phyloP scores from a whole-genome alignment of 2,329 filamentous ascomycete species.

The Cordyceps militaris region DNA sequence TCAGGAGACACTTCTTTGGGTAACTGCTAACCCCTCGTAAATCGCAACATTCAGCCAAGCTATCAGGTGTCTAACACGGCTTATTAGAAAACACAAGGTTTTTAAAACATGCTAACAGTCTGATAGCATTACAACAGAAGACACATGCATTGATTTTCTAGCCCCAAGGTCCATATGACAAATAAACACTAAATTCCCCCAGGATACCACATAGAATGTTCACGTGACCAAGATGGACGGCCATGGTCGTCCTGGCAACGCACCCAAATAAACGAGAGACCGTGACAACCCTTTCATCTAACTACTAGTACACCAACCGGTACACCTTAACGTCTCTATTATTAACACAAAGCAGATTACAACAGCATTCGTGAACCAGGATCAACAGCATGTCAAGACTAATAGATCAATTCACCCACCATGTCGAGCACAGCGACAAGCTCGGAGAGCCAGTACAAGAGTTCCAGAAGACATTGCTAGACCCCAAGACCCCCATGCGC shows the following conservation, averaged over 20 bases:
- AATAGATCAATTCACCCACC: neutral
- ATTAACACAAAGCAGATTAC: neutral
- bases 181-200: too few species aligned
- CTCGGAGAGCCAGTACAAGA: neutral
- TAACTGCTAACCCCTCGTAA: too few species aligned
- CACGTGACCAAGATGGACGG: neutral
- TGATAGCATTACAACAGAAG: too few species aligned
- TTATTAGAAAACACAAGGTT: too few species aligned
- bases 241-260: slow-evolving; percentile 3
- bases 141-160: too few species aligned
- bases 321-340: neutral
- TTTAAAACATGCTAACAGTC: too few species aligned
- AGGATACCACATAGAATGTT: too few species aligned
- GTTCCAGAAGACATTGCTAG: neutral
- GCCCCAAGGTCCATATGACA: too few species aligned
- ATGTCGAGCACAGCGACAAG: neutral
- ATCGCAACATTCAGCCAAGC: too few species aligned
- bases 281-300: neutral
- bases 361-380: neutral
- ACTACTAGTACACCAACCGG: neutral
- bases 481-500: slow-evolving; percentile 6
- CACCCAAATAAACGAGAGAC: neutral
- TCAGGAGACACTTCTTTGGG: too few species aligned
- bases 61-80: too few species aligned
- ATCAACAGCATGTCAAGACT: slow-evolving; percentile 5